Conservation (phyloP, 2,329 filamentous ascomycete species). For the Dactylellina parvicollis region DNA sequence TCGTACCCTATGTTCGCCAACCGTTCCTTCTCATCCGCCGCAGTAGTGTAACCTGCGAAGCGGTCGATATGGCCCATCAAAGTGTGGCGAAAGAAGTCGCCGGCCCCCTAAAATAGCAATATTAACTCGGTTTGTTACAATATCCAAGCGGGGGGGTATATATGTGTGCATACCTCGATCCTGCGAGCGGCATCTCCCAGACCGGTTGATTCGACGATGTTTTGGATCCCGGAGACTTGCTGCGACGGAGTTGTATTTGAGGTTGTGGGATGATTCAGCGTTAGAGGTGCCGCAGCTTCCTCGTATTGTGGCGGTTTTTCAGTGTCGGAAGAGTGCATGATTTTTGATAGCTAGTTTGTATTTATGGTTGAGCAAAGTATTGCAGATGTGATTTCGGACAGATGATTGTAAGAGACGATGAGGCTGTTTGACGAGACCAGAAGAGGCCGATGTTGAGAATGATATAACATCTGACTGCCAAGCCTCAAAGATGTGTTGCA, state of each 20-base stretch:
- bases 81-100: slow-evolving; percentile 44
- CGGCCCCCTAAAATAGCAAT: slow-evolving; percentile 16
- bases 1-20: slow-evolving; percentile 22
- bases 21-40: slow-evolving; percentile 39
- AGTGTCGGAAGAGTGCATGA: background rate
- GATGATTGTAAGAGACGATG: no score
- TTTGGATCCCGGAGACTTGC: background rate
- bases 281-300: background rate
- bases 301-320: slow-evolving; percentile 32
- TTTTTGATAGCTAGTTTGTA: no score
- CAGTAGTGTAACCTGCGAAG: slow-evolving; percentile 14
- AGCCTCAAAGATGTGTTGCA: background rate
- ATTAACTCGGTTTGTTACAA: background rate
- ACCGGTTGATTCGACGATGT: slow-evolving; percentile 18
- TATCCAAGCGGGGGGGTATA: background rate
- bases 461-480: no score
- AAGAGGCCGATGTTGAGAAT: no score
- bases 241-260: background rate
- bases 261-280: background rate
- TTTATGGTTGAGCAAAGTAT: no score
- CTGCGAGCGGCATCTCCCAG: slow-evolving; percentile 8
- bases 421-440: no score
- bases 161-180: slow-evolving; percentile 9
- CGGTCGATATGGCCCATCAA: slow-evolving; percentile 32
- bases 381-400: no score